Base-by-base conservation (phyloP, 331 rosid species). In the Acacia pycnantha region DNA sequence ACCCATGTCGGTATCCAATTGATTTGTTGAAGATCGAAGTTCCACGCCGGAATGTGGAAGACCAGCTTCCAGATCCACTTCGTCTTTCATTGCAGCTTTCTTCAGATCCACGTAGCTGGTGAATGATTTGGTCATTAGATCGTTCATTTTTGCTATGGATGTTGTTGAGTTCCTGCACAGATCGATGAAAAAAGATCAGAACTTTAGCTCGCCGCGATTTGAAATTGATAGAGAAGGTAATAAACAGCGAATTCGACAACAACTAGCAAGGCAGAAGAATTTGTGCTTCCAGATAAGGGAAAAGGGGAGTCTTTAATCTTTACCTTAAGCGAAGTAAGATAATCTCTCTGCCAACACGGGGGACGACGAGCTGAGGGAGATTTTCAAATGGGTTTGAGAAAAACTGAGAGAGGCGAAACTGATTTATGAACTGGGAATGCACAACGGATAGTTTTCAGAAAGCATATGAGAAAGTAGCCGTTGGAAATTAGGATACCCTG, bases 81-180 rank as follows among this genome's bases (percentile, higher is more conserved):
- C 97, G 31, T 94, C 97, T 84, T 94, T 94, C 95, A 90, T 84
- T 19, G 97, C 97, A 0, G 89, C 92, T 76, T 93, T 94, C 87
- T 94, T 94, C 19, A 94, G 79, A 81, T 94, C 97, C 21, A 94
- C 95, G 29, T 94, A 94, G 89, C 44, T 94, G 13, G 90, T 91
- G 92, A 94, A 94, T 15, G 98, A 94, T 50, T 94, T 90, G 29
- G 98, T 94, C 98, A 94, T 92, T 4, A 94, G 86, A 74, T 92
- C 97, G 64, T 94, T 94, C 97, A 94, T 87, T 73, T 85, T 88
- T 3, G 16, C 73, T 18, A 13, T 35, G 4, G 21, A 69, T 43
- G 0, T 61, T 62, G 70, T 8, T 9, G 7, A 51, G 22, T 77
- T 54, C 76, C 89, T 82, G 51, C 51, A 53, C 51, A 58, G 54